Evolutionary conservation across 1,284 basidiomycete species (phyloP).

Genomic region (Leccinum pseudoinsigne): DNA sequence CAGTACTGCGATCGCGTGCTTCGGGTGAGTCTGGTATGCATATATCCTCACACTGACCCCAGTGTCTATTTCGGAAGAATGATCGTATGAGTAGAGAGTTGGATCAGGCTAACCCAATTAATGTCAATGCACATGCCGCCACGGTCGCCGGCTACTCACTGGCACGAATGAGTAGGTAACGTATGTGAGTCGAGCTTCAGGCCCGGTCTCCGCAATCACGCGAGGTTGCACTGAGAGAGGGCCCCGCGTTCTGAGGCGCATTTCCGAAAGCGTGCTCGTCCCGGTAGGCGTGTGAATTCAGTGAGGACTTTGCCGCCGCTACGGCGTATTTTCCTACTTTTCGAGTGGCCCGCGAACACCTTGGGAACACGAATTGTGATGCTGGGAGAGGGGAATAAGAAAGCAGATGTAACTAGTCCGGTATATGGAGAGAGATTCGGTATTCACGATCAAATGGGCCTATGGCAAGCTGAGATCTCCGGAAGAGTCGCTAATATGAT

Average conservation of each 20-base stretch:
- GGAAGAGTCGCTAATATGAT: too few relatives aligned
- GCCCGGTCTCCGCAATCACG: not conserved
- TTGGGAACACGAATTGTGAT: not conserved
- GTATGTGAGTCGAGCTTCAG: not conserved
- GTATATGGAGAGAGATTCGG: not conserved
- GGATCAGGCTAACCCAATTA: not conserved
- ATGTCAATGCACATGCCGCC: not conserved
- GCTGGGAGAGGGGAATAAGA: not conserved
- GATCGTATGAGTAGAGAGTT: not conserved
- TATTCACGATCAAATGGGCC: not conserved
- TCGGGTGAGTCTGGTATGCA: not conserved
- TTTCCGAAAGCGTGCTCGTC: not conserved
- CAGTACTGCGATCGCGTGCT: not conserved
- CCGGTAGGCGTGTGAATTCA: not conserved
- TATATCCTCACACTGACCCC: not conserved
- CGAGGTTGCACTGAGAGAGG: not conserved
- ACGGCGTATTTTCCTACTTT: not conserved
- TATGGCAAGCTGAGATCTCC: not conserved
- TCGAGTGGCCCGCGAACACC: not conserved
- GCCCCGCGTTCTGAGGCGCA: not conserved
- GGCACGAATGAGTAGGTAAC: not conserved
- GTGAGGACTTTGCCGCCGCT: not conserved
- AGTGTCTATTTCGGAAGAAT: not conserved
- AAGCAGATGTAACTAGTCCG: not conserved
- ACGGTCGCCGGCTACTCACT: not conserved